Conservation (phyloP, 176 grass and related monocot genomes). For the Phoenix roebelenii region DNA sequence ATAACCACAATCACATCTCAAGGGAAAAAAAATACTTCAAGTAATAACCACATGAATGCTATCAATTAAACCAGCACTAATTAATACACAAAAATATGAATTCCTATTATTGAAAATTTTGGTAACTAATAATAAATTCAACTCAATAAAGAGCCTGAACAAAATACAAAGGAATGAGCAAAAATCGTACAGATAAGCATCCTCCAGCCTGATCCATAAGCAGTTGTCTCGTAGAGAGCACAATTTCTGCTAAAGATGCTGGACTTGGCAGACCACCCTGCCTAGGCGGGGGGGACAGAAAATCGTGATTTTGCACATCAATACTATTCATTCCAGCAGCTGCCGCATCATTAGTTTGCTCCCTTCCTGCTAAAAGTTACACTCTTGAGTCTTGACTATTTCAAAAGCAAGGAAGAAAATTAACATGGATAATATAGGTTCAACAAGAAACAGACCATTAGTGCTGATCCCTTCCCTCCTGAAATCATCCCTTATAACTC, state of each 20-base stretch:
- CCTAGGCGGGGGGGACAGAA: constrained; percentile 20
- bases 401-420: not conserved
- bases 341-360: constrained; percentile 11
- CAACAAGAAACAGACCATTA: constrained; percentile 25
- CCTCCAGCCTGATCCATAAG: constrained; percentile 45
- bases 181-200: constrained; percentile 42
- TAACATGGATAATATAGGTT: no score
- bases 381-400: not conserved
- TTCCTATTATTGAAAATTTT: no score
- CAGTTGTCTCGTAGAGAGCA: constrained; percentile 48
- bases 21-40: no score
- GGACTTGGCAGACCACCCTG: constrained; percentile 42
- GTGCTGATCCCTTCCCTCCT: constrained; percentile 57
- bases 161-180: constrained; percentile 15
- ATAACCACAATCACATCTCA: no score
- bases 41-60: no score
- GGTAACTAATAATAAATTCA: not conserved
- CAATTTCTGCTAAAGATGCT: constrained; percentile 50
- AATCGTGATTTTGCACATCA: constrained; percentile 21
- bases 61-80: no score
- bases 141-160: not conserved
- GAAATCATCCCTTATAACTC: constrained; percentile 77
- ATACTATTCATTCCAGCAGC: constrained; percentile 2
- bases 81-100: no score
- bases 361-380: not conserved